Percentiles rank a stretch among this genome's conserved stretches.
phyloP scores from a whole-genome alignment of 2,329 filamentous ascomycete genomes.

The Basipetospora chlamydospora region DNA sequence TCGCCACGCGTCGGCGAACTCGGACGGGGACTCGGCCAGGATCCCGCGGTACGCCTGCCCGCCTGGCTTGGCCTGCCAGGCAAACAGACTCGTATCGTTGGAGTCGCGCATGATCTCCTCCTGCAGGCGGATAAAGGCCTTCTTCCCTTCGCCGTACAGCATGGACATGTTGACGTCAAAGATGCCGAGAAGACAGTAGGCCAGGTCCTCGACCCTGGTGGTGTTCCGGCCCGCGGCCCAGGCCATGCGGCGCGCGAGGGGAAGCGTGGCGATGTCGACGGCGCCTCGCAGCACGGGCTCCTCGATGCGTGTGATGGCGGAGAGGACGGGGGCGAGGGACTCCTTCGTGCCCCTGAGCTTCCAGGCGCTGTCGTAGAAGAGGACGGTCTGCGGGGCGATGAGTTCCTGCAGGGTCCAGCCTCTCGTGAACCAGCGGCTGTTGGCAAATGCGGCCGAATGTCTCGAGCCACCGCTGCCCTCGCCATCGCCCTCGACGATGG shows the following conservation, averaged over 20 bases:
- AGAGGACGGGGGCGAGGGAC: background rate
- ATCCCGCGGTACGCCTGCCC: background rate
- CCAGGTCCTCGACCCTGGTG: slow-evolving; percentile 14
- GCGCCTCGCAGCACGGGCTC: background rate
- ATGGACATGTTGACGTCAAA: slow-evolving; percentile 18
- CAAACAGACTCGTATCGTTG: slow-evolving; percentile 15
- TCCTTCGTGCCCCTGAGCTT: background rate
- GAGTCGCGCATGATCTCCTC: slow-evolving; percentile 15
- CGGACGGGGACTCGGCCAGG: background rate
- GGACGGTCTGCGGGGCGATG: slow-evolving; percentile 8
- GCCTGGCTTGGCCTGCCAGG: slow-evolving; percentile 10
- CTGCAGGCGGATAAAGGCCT: slow-evolving; percentile 15
- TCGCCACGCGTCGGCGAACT: background rate
- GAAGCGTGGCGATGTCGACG: background rate
- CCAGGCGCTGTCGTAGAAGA: slow-evolving; percentile 18
- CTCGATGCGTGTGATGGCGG: slow-evolving; percentile 2
- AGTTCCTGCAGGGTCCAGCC: too few relatives aligned
- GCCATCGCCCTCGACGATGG: background rate
- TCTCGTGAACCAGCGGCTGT: slow-evolving; percentile 9
- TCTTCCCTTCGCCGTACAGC: slow-evolving; percentile 17
- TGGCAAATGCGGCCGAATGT: background rate
- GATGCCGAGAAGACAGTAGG: slow-evolving; percentile 18
- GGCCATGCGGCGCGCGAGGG: slow-evolving; percentile 14
- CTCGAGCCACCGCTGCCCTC: background rate
- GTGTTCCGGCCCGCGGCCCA: slow-evolving; percentile 16